Conservation (phyloP, 139 green algal genomes). For the Eudorina sp. region DNA sequence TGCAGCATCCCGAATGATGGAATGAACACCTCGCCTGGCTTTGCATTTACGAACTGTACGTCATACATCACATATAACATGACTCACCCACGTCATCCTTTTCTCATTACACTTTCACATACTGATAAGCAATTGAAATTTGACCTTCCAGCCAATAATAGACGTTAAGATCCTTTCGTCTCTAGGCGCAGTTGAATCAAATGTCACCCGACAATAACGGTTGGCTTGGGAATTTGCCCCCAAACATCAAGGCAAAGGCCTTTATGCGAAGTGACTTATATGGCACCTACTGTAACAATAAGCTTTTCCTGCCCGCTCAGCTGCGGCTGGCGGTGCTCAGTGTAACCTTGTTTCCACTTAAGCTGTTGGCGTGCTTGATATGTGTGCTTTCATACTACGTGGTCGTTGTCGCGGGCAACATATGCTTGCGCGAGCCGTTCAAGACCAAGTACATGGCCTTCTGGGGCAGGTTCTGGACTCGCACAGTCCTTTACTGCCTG, state of each 20-base stretch:
- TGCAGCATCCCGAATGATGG: too few species aligned
- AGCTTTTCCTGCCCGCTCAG: not conserved
- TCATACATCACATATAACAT: too few species aligned
- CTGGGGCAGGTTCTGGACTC: constrained; percentile 68
- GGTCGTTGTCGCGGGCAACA: constrained; percentile 11
- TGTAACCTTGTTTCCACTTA: constrained; percentile 35
- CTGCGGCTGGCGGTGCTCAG: not conserved
- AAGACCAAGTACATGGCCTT: constrained; percentile 52
- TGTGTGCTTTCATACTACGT: constrained; percentile 71
- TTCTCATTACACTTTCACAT: too few species aligned
- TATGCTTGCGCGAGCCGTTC: not conserved
- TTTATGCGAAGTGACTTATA: not conserved
- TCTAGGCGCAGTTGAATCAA: too few species aligned
- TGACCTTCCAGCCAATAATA: too few species aligned
- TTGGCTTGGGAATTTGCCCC: constrained; percentile 24
- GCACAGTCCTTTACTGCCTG: constrained; percentile 76
- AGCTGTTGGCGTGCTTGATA: constrained; percentile 49
- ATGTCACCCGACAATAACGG: too few species aligned
- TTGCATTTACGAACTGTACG: too few species aligned
- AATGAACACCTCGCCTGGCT: too few species aligned
- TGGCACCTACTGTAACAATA: constrained; percentile 5
- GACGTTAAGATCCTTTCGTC: too few species aligned
- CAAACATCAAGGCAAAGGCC: constrained; percentile 11
- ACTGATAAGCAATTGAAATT: too few species aligned
- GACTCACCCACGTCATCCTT: too few species aligned